Conservation (phyloP, 495 filamentous ascomycete genomes). For the Diplogelasinospora grovesii region DNA sequence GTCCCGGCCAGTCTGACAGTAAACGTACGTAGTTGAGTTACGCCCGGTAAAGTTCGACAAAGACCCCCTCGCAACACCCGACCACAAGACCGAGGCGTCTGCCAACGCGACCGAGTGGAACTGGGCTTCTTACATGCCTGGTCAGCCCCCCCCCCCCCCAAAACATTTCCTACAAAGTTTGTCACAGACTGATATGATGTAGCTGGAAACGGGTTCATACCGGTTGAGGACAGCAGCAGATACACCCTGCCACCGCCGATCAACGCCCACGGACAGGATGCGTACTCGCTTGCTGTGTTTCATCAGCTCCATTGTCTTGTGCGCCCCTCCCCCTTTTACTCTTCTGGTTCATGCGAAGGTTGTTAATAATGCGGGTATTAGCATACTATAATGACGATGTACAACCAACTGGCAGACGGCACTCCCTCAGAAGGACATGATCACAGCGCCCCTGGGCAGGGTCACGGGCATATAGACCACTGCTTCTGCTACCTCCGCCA, state of each 20-base stretch:
- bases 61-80: slow-evolving; percentile 4
- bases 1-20: too few species aligned
- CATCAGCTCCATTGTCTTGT: slow-evolving; percentile 10
- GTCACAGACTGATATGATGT: too few species aligned
- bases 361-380: neutral
- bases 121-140: slow-evolving; percentile 1
- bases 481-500: slow-evolving; percentile 46
- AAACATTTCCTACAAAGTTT: neutral
- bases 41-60: neutral
- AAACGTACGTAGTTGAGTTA: slow-evolving; percentile 3
- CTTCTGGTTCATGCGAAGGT: neutral
- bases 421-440: too few species aligned
- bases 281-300: slow-evolving; percentile 9
- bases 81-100: slow-evolving; percentile 7
- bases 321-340: too few species aligned
- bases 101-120: slow-evolving; percentile 5
- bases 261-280: neutral
- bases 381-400: slow-evolving; percentile 6
- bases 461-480: slow-evolving; percentile 39
- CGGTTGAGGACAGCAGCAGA: neutral
- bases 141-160: neutral
- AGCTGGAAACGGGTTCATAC: slow-evolving; percentile 4
- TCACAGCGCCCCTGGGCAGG: slow-evolving; percentile 30
- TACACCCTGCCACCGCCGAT: slow-evolving; percentile 7
- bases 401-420: slow-evolving; percentile 3